phyloP scores from a whole-genome alignment of 1,284 basidiomycete species.

The Malassezia globosa region DNA sequence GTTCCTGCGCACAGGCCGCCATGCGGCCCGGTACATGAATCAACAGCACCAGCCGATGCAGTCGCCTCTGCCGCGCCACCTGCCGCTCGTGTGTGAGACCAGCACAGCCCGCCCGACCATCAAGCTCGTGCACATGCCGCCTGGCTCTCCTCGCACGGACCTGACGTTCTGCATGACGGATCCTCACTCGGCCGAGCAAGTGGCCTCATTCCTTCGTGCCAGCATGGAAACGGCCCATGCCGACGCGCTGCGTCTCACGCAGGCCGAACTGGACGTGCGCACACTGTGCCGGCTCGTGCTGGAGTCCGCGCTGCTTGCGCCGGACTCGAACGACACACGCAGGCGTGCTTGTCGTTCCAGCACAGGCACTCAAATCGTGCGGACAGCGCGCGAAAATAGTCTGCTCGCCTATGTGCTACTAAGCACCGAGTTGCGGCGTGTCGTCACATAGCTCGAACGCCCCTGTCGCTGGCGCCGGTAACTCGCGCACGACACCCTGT shows the following conservation, averaged over 20 bases:
- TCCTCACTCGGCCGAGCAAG: neutral
- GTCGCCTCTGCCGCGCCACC: slow-evolving; percentile 5
- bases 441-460: slow-evolving; percentile 7
- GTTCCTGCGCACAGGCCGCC: slow-evolving; percentile 34
- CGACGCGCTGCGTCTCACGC: neutral
- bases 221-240: neutral
- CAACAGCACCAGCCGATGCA: neutral
- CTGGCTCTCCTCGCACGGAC: neutral
- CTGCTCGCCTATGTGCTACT: slow-evolving; percentile 8
- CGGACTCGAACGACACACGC: neutral
- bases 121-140: neutral
- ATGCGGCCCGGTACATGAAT: slow-evolving; percentile 26
- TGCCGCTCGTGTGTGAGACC: neutral
- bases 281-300: slow-evolving; percentile 9
- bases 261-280: neutral
- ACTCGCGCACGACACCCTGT: slow-evolving; percentile 4
- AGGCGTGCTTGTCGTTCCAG: neutral
- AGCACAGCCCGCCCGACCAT: slow-evolving; percentile 6
- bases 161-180: slow-evolving; percentile 10
- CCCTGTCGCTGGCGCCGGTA: slow-evolving; percentile 6
- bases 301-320: neutral
- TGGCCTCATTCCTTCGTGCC: slow-evolving; percentile 4
- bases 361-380: slow-evolving; percentile 13
- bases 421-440: neutral
- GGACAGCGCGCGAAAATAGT: slow-evolving; percentile 11